Conservation (phyloP, 108 stramenopile genomes). For the Cyclotella kingstonii region DNA sequence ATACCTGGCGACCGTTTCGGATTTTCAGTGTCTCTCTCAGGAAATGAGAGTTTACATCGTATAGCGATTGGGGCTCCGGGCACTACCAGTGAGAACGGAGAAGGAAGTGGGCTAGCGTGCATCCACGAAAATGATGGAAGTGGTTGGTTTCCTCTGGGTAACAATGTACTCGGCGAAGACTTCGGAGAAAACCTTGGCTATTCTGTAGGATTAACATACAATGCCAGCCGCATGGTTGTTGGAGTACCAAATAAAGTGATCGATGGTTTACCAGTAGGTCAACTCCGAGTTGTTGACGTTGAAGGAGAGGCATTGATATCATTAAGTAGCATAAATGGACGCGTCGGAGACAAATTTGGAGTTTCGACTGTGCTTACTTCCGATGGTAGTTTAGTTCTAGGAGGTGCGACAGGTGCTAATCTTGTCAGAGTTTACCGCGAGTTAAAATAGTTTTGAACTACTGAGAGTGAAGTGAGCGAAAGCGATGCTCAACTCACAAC, state of each 20-base stretch:
- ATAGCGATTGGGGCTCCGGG: slow-evolving; percentile 46
- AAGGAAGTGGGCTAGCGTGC: slow-evolving; percentile 34
- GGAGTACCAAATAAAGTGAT: slow-evolving; percentile 33
- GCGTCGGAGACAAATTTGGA: slow-evolving; percentile 35
- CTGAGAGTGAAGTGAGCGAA: too few species aligned
- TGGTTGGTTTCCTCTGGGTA: slow-evolving; percentile 28
- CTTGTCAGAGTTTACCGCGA: slow-evolving; percentile 30
- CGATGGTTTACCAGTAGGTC: slow-evolving; percentile 22
- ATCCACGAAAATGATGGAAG: slow-evolving; percentile 26
- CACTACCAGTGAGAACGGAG: slow-evolving; percentile 18
- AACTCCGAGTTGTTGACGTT: slow-evolving; percentile 26
- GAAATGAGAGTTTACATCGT: slow-evolving; percentile 19
- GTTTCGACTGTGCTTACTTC: slow-evolving; percentile 34
- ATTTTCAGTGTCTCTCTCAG: slow-evolving; percentile 37
- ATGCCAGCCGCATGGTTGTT: slow-evolving; percentile 24
- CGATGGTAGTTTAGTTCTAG: slow-evolving; percentile 27
- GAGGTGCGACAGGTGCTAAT: slow-evolving; percentile 25
- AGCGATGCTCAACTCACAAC: too few species aligned
- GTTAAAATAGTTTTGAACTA: too few species aligned
- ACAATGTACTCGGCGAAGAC: slow-evolving; percentile 27
- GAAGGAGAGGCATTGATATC: not conserved
- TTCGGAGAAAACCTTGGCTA: slow-evolving; percentile 39
- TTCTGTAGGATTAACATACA: slow-evolving; percentile 30
- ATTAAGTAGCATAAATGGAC: slow-evolving; percentile 22
- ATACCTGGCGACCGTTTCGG: slow-evolving; percentile 43